phyloP scores from a whole-genome alignment of 352 stramenopile species.

The Pilasporangium apinafurcum region DNA sequence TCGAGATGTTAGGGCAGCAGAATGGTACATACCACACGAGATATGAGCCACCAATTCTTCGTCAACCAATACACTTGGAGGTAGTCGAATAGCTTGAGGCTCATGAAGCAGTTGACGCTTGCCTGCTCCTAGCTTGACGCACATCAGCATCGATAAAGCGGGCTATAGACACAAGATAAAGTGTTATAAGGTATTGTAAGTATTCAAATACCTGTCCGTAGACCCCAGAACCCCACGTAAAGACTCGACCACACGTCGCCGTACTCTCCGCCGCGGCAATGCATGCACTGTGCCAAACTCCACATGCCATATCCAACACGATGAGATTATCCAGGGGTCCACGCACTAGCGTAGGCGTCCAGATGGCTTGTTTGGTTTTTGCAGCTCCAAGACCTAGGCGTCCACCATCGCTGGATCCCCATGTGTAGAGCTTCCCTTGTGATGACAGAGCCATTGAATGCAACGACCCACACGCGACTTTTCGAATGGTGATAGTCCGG shows the following conservation, averaged over 20 bases:
- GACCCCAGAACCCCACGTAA: constrained; percentile 67
- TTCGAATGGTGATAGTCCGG: constrained; percentile 34
- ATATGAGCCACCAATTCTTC: constrained; percentile 35
- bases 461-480: constrained; percentile 88
- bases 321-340: constrained; percentile 23
- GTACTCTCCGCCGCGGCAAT: constrained; percentile 19
- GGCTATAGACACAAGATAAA: too few relatives aligned
- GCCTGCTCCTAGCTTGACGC: constrained; percentile 38
- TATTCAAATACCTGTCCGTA: constrained; percentile 43
- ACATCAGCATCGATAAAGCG: background rate
- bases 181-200: too few relatives aligned
- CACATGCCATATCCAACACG: constrained; percentile 56
- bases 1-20: constrained; percentile 30
- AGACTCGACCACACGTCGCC: constrained; percentile 25
- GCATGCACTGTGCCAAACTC: constrained; percentile 68
- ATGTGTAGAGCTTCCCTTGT: constrained; percentile 89
- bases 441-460: constrained; percentile 85
- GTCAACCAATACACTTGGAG: constrained; percentile 15
- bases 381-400: constrained; percentile 29
- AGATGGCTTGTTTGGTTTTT: constrained; percentile 3
- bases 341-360: constrained; percentile 22
- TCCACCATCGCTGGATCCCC: constrained; percentile 90
- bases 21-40: constrained; percentile 66
- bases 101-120: constrained; percentile 31
- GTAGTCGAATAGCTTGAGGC: constrained; percentile 31